Evolutionary conservation across 2,329 filamentous ascomycete genomes (phyloP).

Genomic region (Apiospora aurea): DNA sequence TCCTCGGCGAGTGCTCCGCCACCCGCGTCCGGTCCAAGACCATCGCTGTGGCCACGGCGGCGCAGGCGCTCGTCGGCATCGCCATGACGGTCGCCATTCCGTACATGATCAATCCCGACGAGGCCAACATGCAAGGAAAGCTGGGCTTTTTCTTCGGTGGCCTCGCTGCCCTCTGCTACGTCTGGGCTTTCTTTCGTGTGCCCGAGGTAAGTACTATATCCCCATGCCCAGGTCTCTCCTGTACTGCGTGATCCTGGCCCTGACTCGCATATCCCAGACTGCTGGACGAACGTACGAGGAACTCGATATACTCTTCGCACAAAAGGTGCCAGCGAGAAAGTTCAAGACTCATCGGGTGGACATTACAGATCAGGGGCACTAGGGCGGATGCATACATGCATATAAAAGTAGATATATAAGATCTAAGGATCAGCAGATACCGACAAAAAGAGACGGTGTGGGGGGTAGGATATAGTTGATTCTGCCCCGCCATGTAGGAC

Average conservation of each 20-base stretch:
- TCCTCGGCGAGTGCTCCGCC: conserved; percentile 60
- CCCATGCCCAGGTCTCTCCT: neutral
- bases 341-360: conserved; percentile 42
- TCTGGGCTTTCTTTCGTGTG: conserved; percentile 46
- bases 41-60: conserved; percentile 52
- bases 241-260: no score
- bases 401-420: no score
- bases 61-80: conserved; percentile 50
- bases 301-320: conserved; percentile 42
- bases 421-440: neutral
- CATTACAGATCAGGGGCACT: neutral
- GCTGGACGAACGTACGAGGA: conserved; percentile 42
- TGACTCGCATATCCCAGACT: neutral
- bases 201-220: conserved; percentile 33
- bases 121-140: conserved; percentile 52
- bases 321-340: conserved; percentile 40
- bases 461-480: neutral
- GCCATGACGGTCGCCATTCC: conserved; percentile 52
- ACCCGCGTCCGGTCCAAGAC: conserved; percentile 53
- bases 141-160: conserved; percentile 51
- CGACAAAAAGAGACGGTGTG: neutral
- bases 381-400: neutral
- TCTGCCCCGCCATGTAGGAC: neutral
- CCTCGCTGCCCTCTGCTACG: conserved; percentile 43
- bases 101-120: conserved; percentile 52